Base-by-base conservation (phyloP, 164 flowering plant genomes). In the Berberis thunbergii region DNA sequence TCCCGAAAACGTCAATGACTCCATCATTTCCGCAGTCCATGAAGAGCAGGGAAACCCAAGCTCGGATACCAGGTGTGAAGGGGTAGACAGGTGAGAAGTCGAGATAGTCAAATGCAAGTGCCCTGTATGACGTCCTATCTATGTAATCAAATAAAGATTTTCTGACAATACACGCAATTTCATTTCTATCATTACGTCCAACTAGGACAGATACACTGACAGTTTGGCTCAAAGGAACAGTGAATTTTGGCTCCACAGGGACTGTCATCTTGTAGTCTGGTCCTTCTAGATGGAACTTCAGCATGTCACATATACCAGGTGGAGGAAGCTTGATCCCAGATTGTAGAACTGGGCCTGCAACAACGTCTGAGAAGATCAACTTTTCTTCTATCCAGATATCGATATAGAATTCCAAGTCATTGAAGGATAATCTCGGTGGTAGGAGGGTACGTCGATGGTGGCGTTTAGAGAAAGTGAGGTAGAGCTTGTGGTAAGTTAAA, bases 1-100 rank as follows among this genome's bases (percentile, higher is more conserved):
- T 80, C 57, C 91, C 98, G 65, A 88, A 87, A 7, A 92, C 97
- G 80, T 86, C 83, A 57, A 84, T 67, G 6, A 56, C 75, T 12
- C 80, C 80, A n/a, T 89, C 92, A 66, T 69, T 73, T 26, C 77
- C 84, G 61, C 72, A 76, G 12, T 86, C 96, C 79, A 78, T 70
- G 79, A 92, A 88, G 4, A 86, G 85, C 83, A 89, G 60, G 12
- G 98, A 88, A 59, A 89, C 69, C 98, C 98, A 92, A 9, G 91
- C 96, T 54, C 98, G 70, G 64, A 84, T 76, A 6, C 80, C 86
- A 0, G 96, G 77, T 44, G 83, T 68, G 64, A 92, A 92, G 0
- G 93, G 96, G 74, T 89, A 69, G 45, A 40, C 45, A 3, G 98
- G 96, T 10, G 98, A 89, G 70, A 92, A 83, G 67, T 80, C 84